Evolutionary conservation across 2,329 filamentous ascomycete genomes (phyloP), one percentile per base, ranked within the genome.

Genomic region (Penicillium aurantiogriseum): DNA sequence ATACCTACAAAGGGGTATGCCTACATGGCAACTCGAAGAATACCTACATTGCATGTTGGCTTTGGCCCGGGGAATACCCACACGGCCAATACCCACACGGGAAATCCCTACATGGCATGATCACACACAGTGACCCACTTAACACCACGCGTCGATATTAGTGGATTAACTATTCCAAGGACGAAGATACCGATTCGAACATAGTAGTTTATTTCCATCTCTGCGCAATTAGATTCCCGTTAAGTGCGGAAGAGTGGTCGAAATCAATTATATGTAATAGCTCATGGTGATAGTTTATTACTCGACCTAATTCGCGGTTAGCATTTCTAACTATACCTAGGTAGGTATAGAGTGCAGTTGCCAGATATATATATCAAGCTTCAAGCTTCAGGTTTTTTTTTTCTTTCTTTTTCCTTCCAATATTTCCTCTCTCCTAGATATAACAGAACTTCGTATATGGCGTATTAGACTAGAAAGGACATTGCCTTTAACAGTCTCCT

Each of bases 41-140:
- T 47, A 29, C 35, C 33, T 31, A 47, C 40, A 40, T 45, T 29
- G 35, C 35, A 21, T 21, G 44, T 33, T 15, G 25, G 17, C 17
- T 19, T 19, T n/a, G 27, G 29, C 2, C 9, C 35, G 57, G 58
- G 3, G 8, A 52, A 42, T 48, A 48, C 56, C 59, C 48, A 59
- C 45, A 47, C 21, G 58, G 62, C 6, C 7, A 58, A 55, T 63
- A 49, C 59, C 59, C 36, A 60, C 60, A 54, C 39, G 59, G 58
- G 21, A 19, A 51, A 52, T 61, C 47, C 62, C 62, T 57, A 63
- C 60, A 53, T 36, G 40, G n/a, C 7, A 5, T 9, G 5, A 4
- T 15, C 35, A 38, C 38, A 51, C 38, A 27, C 8, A 4, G 13
- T 21, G 38, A 15, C 17, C 49, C 19, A 51, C 29, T 43, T 44